phyloP scores from a whole-genome alignment of 495 filamentous ascomycete species.

The Penicillium coprophilum region DNA sequence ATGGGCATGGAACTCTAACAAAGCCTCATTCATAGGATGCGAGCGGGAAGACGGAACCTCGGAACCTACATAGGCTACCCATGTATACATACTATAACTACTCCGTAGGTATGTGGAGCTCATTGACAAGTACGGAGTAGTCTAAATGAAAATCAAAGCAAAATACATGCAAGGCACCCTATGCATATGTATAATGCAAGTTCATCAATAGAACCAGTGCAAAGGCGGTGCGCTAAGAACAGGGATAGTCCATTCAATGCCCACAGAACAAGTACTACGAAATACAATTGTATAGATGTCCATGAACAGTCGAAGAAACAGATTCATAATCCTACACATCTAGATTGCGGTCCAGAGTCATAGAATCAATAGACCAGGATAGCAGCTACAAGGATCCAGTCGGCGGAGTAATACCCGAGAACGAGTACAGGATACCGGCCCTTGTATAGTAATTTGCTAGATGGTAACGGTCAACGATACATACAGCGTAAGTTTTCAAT shows the following conservation, averaged over 20 bases:
- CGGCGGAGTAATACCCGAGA: background rate
- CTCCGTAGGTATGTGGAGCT: background rate
- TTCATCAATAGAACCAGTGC: background rate
- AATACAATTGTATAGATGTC: background rate
- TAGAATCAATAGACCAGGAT: background rate
- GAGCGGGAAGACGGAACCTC: background rate
- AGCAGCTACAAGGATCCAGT: background rate
- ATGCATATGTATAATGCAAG: background rate
- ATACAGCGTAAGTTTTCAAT: background rate
- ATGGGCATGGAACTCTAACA: conserved; percentile 10
- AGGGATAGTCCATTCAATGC: background rate
- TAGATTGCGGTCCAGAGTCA: background rate
- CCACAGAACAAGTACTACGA: background rate
- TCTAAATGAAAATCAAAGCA: background rate
- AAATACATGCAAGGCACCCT: background rate
- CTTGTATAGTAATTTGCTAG: conserved; percentile 8
- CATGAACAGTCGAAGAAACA: background rate
- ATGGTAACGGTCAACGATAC: conserved; percentile 6
- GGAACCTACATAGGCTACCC: background rate
- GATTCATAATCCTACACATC: background rate
- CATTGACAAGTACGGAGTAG: too few relatives aligned
- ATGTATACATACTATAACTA: background rate
- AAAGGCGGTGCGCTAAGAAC: background rate
- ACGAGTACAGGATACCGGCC: background rate
- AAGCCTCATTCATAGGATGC: conserved; percentile 16